Percentiles rank a stretch among this genome's conserved stretches.
Evolutionary conservation across 768 basidiomycete genomes (phyloP).

Genomic region (Termitomyces sp.): DNA sequence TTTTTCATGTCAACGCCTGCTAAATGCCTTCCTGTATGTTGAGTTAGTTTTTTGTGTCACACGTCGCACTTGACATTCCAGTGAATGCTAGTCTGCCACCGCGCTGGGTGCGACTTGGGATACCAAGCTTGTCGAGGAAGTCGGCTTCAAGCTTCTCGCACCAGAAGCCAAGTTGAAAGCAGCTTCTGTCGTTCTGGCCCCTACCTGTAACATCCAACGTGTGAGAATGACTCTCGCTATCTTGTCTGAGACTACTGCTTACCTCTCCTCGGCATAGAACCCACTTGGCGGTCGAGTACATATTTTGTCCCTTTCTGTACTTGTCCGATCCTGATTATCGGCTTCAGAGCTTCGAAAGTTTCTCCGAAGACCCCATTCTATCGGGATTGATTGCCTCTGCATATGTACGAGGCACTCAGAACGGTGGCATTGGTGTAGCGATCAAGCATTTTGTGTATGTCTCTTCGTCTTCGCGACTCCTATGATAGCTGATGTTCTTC

Average conservation of each 20-base stretch:
- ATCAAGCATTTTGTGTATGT: slow-evolving; percentile 82
- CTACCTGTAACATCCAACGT: slow-evolving; percentile 82
- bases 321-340: neutral
- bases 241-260: neutral
- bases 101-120: slow-evolving; percentile 77
- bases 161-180: slow-evolving; percentile 66
- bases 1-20: slow-evolving; percentile 82
- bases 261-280: slow-evolving; percentile 30
- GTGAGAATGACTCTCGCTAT: slow-evolving; percentile 25
- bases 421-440: slow-evolving; percentile 64
- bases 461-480: neutral
- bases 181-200: slow-evolving; percentile 67
- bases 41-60: neutral
- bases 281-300: slow-evolving; percentile 66
- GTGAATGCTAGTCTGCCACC: slow-evolving; percentile 45
- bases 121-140: slow-evolving; percentile 51
- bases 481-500: neutral
- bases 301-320: neutral
- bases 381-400: slow-evolving; percentile 66
- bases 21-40: slow-evolving; percentile 63
- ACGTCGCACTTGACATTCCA: neutral
- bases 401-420: slow-evolving; percentile 75
- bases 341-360: slow-evolving; percentile 64
- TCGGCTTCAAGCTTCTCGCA: slow-evolving; percentile 62
- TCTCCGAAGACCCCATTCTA: slow-evolving; percentile 73